These are phyloP conservation scores for Panicum virgatum DNA, from an alignment of 202 grass and related monocot species.

Conservation along the genomic window DNA sequence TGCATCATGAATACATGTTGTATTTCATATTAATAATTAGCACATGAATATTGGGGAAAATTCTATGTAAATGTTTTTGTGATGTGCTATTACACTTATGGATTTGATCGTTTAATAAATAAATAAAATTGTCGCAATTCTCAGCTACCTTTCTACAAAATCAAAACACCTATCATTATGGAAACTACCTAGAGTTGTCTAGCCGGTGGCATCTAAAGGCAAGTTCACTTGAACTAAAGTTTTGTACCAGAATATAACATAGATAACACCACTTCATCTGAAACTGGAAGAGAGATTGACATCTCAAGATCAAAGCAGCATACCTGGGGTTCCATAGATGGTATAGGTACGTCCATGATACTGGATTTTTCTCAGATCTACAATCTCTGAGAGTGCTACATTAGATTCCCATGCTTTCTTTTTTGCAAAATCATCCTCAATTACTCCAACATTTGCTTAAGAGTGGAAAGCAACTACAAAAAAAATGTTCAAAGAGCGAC, in stretches of 20 bases:
- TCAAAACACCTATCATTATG: not conserved
- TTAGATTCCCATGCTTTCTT: constrained; percentile 85
- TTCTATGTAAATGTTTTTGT: not conserved
- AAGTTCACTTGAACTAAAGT: not conserved
- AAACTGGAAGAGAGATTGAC: constrained; percentile 1
- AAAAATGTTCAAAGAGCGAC: constrained; percentile 82
- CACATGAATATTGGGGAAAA: not conserved
- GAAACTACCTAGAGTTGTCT: not conserved
- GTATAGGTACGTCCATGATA: constrained; percentile 66
- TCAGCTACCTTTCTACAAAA: not conserved
- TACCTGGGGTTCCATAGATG: constrained; percentile 92
- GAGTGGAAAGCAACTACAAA: constrained; percentile 91
- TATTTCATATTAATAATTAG: not conserved
- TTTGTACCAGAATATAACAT: not conserved
- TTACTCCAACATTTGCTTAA: constrained; percentile 76
- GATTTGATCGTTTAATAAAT: not conserved
- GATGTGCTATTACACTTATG: not conserved
- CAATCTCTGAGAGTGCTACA: constrained; percentile 60
- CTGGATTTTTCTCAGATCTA: constrained; percentile 72
- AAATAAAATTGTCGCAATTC: not conserved
- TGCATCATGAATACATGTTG: not conserved
- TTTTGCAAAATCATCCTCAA: constrained; percentile 95
- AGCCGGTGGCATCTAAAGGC: not conserved
- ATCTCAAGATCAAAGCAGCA: constrained; percentile 37
- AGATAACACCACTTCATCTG: not conserved